Conservation (phyloP, 805 yeast species). For the Metschnikowia bowlesiae region DNA sequence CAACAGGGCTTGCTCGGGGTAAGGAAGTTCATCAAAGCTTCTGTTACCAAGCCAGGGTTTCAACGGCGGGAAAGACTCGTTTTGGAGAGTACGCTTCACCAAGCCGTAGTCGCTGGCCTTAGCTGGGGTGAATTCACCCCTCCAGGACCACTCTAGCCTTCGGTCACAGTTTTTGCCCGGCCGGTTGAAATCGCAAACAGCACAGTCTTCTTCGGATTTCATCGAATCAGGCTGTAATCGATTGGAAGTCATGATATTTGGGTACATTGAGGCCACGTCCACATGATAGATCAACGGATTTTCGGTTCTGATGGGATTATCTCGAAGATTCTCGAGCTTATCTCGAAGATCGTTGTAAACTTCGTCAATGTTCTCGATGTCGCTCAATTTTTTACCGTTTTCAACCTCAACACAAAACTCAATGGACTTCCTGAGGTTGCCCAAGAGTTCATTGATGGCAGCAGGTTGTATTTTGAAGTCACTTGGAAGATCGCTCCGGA, state of each 20-base stretch:
- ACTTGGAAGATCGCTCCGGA: slow-evolving; percentile 77
- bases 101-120: slow-evolving; percentile 85
- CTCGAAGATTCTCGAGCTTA: slow-evolving; percentile 54
- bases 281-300: slow-evolving; percentile 91
- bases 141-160: slow-evolving; percentile 93
- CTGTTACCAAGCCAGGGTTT: slow-evolving; percentile 54
- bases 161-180: slow-evolving; percentile 95
- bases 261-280: slow-evolving; percentile 99
- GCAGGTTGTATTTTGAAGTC: slow-evolving; percentile 76
- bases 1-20: slow-evolving; percentile 69
- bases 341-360: slow-evolving; percentile 54
- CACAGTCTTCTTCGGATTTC: slow-evolving; percentile 93
- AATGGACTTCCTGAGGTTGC: slow-evolving; percentile 70
- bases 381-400: slow-evolving; percentile 64
- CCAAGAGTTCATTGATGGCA: slow-evolving; percentile 74
- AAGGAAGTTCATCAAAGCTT: slow-evolving; percentile 70
- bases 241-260: slow-evolving; percentile 96
- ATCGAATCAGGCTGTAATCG: slow-evolving; percentile 97
- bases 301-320: slow-evolving; percentile 63
- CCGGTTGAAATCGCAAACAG: slow-evolving; percentile 93
- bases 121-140: slow-evolving; percentile 94
- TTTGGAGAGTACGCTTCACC: slow-evolving; percentile 78
- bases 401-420: slow-evolving; percentile 83
- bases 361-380: slow-evolving; percentile 77
- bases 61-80: slow-evolving; percentile 68